Percentiles rank a stretch among this genome's conserved stretches.
phyloP scores from a whole-genome alignment of 352 stramenopile genomes.

The Phytophthora multivora region DNA sequence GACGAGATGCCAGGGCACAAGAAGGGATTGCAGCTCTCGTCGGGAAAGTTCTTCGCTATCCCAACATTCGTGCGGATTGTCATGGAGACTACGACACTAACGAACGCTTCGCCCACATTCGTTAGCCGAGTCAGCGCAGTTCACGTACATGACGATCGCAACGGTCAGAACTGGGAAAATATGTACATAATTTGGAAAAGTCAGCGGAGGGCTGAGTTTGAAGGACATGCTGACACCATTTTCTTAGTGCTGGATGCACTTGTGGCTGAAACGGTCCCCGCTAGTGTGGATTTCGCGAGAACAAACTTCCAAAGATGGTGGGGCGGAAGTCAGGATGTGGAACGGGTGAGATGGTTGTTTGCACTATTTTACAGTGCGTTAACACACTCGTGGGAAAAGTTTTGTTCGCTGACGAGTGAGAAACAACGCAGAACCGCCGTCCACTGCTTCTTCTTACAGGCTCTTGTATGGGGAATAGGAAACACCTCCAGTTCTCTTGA shows the following conservation, averaged over 20 bases:
- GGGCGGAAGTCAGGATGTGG: background rate
- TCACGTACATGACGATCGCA: constrained; percentile 24
- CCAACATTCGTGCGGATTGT: constrained; percentile 44
- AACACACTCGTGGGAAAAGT: constrained; percentile 57
- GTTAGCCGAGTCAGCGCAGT: constrained; percentile 51
- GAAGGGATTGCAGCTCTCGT: constrained; percentile 40
- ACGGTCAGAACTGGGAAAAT: constrained; percentile 28
- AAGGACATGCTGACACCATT: constrained; percentile 36
- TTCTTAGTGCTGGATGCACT: constrained; percentile 46
- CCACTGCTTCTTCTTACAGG: constrained; percentile 73
- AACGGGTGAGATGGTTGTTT: constrained; percentile 35
- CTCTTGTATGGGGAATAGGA: constrained; percentile 75
- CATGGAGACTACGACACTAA: constrained; percentile 57
- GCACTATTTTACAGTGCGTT: constrained; percentile 61
- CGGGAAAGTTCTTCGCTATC: constrained; percentile 47
- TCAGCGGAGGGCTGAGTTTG: constrained; percentile 31
- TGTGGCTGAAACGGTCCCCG: constrained; percentile 49
- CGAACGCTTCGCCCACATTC: constrained; percentile 57
- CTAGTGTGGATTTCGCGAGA: constrained; percentile 46
- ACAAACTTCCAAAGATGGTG: constrained; percentile 38
- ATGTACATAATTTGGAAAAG: constrained; percentile 58
- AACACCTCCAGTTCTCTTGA: constrained; percentile 50
- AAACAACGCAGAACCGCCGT: constrained; percentile 67
- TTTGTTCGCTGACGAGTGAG: constrained; percentile 54
- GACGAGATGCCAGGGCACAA: constrained; percentile 10